Base-by-base conservation (phyloP, 2,329 filamentous ascomycete species). In the Mycocentrospora acerina region DNA sequence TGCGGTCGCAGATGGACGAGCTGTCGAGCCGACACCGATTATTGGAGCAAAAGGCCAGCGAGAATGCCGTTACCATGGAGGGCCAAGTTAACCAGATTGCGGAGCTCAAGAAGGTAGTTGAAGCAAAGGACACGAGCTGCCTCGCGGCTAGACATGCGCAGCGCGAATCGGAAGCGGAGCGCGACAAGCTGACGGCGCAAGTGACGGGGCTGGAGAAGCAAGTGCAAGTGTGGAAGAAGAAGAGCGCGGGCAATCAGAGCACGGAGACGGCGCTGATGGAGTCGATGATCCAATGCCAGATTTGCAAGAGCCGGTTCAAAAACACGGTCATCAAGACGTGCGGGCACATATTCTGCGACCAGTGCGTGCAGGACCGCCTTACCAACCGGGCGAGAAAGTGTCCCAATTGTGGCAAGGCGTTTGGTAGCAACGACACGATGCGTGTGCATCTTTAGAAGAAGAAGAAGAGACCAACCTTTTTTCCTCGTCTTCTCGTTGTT, bases 221-320 rank as follows among this genome's bases (percentile, higher is more conserved):
- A 42, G 77, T 90, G 37, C 89, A 96, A 49, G 82, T 77, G 38
- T 93, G 89, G 84, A 95, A 89, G 72, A 79, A 79, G 56, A 93
- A 93, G 74, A 83, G 84, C 48, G 71, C 87, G 44, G 86, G 84
- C 64, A 91, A 90, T 67, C 87, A 83, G 38, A 88, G 85, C 11
- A 83, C 87, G 24, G 87, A 90, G 56, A 86, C 90, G 62, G 86
- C 91, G 62, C 86, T 89, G 75, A 78, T 96, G 59, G 81, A 91
- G 67, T 40, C 78, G 59, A 79, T 93, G 68, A 85, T 88, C 22
- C 81, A 95, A 35, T 98, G 93, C 73, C 88, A 89, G 9, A 88
- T 97, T 34, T 98, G 94, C 72, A 88, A 89, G 54, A 85, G 82
- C 59, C 88, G 91, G 53, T 90, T 96, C 73, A 97, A 97, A 70